Percentiles rank a stretch among this genome's conserved stretches.
Evolutionary conservation across 495 filamentous ascomycete genomes (phyloP).

Genomic region (Chaetomium tenue): DNA sequence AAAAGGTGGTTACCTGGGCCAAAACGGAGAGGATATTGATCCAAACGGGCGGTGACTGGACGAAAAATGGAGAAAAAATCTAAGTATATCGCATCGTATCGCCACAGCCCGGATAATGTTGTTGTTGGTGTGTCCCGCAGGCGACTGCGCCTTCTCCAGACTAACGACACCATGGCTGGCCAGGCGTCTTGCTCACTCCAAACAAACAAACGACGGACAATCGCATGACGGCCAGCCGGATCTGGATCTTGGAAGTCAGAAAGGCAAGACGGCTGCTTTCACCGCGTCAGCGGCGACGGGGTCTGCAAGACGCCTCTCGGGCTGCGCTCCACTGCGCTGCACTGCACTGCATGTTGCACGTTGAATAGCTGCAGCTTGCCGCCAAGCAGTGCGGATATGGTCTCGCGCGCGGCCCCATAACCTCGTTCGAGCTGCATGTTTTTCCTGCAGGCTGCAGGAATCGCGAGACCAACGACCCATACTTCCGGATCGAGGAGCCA

Average conservation of each 20-base stretch:
- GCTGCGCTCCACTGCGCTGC: background rate
- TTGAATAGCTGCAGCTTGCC: conserved; percentile 17
- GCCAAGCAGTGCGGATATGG: conserved; percentile 3
- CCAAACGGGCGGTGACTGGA: background rate
- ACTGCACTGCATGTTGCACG: conserved; percentile 15
- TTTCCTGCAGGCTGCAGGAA: conserved; percentile 12
- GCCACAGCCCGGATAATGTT: background rate
- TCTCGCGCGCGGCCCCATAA: background rate
- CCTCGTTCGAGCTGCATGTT: conserved; percentile 5
- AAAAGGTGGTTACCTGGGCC: background rate
- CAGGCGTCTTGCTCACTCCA: background rate
- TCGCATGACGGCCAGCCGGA: background rate
- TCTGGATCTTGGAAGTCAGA: background rate
- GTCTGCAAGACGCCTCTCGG: background rate
- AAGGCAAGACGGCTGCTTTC: conserved; percentile 17
- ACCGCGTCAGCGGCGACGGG: conserved; percentile 9
- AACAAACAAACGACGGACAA: background rate
- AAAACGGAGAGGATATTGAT: background rate
- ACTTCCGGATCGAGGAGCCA: conserved; percentile 20
- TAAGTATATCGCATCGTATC: background rate
- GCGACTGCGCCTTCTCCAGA: background rate
- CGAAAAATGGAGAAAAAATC: background rate
- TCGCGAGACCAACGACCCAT: conserved; percentile 18
- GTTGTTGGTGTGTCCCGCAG: background rate
- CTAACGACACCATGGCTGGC: background rate